Conservation (phyloP, 2,329 filamentous ascomycete species). For the Alternaria sp. region DNA sequence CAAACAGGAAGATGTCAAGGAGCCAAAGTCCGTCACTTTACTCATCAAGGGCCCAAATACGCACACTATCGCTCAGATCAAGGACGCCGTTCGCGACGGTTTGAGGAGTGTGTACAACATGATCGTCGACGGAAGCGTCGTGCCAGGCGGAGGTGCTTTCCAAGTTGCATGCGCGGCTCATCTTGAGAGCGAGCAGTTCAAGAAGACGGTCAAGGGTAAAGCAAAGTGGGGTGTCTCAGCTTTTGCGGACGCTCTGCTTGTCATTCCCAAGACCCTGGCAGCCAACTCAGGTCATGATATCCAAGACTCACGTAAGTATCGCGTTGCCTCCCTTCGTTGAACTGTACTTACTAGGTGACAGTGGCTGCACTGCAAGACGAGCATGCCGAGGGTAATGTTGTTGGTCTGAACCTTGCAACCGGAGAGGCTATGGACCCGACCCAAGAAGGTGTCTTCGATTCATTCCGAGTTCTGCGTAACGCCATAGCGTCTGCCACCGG, state of each 20-base stretch:
- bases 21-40: slow-evolving; percentile 95
- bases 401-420: slow-evolving; percentile 84
- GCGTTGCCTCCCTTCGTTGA: slow-evolving; percentile 2
- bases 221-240: slow-evolving; percentile 94
- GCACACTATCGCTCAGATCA: slow-evolving; percentile 96
- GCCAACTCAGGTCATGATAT: slow-evolving; percentile 97
- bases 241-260: slow-evolving; percentile 90
- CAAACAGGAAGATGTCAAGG: slow-evolving; percentile 85
- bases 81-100: slow-evolving; percentile 93
- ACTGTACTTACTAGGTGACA: slow-evolving; percentile 47
- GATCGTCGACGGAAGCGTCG: slow-evolving; percentile 96
- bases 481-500: slow-evolving; percentile 91
- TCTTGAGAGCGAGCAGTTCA: slow-evolving; percentile 84
- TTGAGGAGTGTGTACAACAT: slow-evolving; percentile 98
- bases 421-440: slow-evolving; percentile 96
- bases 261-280: slow-evolving; percentile 97
- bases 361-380: slow-evolving; percentile 90
- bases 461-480: slow-evolving; percentile 92
- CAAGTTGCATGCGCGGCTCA: slow-evolving; percentile 91
- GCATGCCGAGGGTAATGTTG: slow-evolving; percentile 79
- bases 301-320: slow-evolving; percentile 83
- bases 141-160: slow-evolving; percentile 93
- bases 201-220: slow-evolving; percentile 94
- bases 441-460: slow-evolving; percentile 92
- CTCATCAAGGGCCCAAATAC: slow-evolving; percentile 97